A percentile compares a stretch with the other conserved stretches of the same genome.
Conservation (phyloP, 2,329 filamentous ascomycete species). For the Xylariaceae sp. region DNA sequence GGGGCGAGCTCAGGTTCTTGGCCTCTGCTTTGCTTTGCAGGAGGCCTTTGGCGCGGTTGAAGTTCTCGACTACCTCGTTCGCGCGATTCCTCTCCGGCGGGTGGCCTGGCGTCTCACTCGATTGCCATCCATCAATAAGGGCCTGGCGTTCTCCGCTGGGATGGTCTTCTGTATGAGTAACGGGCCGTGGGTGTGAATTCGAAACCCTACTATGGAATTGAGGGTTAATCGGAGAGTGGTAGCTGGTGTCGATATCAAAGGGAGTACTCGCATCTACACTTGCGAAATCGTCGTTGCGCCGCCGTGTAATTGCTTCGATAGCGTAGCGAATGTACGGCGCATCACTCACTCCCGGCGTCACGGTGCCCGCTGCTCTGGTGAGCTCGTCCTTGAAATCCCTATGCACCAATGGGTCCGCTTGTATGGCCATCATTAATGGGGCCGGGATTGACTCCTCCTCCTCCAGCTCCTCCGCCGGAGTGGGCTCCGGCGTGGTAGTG, state of each 20-base stretch:
- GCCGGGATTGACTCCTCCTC: slow-evolving; percentile 33
- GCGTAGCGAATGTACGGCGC: slow-evolving; percentile 86
- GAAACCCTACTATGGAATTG: slow-evolving; percentile 16
- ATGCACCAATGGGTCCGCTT: slow-evolving; percentile 23
- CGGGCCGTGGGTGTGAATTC: slow-evolving; percentile 1
- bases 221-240: slow-evolving; percentile 22
- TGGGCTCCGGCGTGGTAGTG: slow-evolving; percentile 12
- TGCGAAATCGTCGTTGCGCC: slow-evolving; percentile 59
- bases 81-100: background rate
- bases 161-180: slow-evolving; percentile 8
- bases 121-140: background rate
- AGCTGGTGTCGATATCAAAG: slow-evolving; percentile 20
- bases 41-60: slow-evolving; percentile 4
- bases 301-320: slow-evolving; percentile 76
- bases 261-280: slow-evolving; percentile 23
- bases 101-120: background rate
- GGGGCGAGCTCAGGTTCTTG: slow-evolving; percentile 21
- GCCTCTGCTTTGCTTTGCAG: slow-evolving; percentile 2
- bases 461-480: too few species aligned
- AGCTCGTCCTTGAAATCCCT: slow-evolving; percentile 48
- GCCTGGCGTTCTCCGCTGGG: background rate
- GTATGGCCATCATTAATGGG: slow-evolving; percentile 34
- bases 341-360: slow-evolving; percentile 76
- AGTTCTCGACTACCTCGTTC: slow-evolving; percentile 6
- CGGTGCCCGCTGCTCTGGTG: slow-evolving; percentile 44